A percentile compares a stretch with the other conserved stretches of the same genome.
These are phyloP conservation scores for Wakefieldia striispora DNA, from an alignment of 768 basidiomycete genomes.

Conservation along the genomic window DNA sequence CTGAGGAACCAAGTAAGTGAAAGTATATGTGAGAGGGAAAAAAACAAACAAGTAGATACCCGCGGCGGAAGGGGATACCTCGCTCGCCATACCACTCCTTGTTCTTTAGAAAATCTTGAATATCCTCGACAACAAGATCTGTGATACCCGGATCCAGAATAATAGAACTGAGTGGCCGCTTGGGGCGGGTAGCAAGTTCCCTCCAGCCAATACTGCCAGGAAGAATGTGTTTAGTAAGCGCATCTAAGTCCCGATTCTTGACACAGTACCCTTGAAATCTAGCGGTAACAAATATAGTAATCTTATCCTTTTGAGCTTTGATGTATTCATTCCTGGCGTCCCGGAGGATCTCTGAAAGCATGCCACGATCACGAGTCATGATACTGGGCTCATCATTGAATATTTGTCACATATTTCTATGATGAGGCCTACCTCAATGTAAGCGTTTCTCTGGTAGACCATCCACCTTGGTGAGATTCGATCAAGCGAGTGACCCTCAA, in stretches of 20 bases:
- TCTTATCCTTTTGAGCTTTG: conserved; percentile 48
- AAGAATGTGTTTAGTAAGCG: background rate
- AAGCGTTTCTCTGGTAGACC: conserved; percentile 20
- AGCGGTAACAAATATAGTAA: conserved; percentile 54
- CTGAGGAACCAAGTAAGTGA: conserved; percentile 26
- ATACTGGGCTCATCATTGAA: conserved; percentile 38
- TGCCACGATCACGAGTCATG: conserved; percentile 41
- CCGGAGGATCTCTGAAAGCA: conserved; percentile 51
- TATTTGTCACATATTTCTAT: background rate
- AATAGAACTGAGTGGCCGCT: conserved; percentile 65
- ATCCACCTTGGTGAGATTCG: conserved; percentile 17
- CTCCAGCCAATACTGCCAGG: conserved; percentile 46
- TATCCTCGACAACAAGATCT: conserved; percentile 64
- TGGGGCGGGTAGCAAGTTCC: conserved; percentile 54
- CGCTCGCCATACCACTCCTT: conserved; percentile 72
- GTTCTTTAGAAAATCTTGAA: conserved; percentile 64
- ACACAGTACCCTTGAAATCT: conserved; percentile 36
- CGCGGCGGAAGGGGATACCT: conserved; percentile 79
- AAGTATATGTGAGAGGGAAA: background rate
- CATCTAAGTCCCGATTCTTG: background rate
- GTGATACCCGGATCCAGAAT: conserved; percentile 69
- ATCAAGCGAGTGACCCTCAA: conserved; percentile 24
- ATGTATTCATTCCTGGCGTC: conserved; percentile 54
- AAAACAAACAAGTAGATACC: conserved; percentile 60
- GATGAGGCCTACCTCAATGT: conserved; percentile 18